Base-by-base conservation (phyloP, 1,139 yeast species). In the Taiozyma onychis region DNA sequence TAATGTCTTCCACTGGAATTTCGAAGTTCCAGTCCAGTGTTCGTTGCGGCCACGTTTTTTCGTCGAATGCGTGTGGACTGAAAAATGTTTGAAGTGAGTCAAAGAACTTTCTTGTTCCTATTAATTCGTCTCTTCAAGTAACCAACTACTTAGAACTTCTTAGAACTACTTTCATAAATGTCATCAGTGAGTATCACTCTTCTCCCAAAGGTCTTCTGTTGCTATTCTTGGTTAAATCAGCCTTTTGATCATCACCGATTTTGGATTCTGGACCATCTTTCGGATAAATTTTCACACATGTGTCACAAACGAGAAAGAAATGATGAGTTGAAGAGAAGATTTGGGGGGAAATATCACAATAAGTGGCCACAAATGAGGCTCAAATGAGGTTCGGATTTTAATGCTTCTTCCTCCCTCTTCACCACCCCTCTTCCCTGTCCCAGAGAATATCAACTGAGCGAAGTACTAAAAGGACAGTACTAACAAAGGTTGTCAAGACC, bases 401-500 rank as follows among this genome's bases (percentile, higher is more conserved):
- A 7, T 24, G 26, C 26, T 24, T 24, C 26, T 24, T 24, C 7
- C 26, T 6, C 7, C 26, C 6, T 27, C 30, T 27, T 27, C 30
- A 18, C 18, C 18, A 3, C 18, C 18, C 2, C 18, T 18, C 18
- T 18, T 18, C 30, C 30, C n/a, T 30, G 9, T 10, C 35, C 18
- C 18, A 32, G 10, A 32, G 35, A 11, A 13, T 13, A 13, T 13
- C 34, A 13, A 6, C 34, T 11, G n/a, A 13, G 6, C 6, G 11
- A 30, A 30, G 6, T 16, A 4, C 34, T 24, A 30, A 11, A 30
- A 30, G 34, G 2, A 30, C 6, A 30, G n/a, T 28, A 44, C 51
- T 46, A 49, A 50, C 52, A 28, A 48, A 26, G 30, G 24, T 45
- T 21, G 27, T 32, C 11, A 34, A 42, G 16, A 44, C 45, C 14